These are phyloP conservation scores for Suillus brevipes DNA, from an alignment of 768 basidiomycete species.

Conservation along the genomic window DNA sequence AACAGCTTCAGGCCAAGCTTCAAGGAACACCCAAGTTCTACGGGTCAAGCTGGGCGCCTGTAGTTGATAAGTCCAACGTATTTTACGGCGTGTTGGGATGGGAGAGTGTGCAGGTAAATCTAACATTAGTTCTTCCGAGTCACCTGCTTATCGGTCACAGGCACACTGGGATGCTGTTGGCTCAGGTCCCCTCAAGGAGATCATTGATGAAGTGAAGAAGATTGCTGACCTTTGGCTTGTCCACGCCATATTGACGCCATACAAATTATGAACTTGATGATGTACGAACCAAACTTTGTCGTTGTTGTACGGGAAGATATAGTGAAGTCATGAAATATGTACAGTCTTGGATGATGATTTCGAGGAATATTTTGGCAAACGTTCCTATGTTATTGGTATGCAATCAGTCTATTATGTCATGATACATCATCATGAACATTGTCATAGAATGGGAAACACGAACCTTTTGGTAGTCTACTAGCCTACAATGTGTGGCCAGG, in stretches of 20 bases:
- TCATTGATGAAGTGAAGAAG: constrained; percentile 27
- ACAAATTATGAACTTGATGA: constrained; percentile 8
- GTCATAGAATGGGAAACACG: too few species aligned
- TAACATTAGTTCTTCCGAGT: not conserved
- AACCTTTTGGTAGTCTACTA: too few species aligned
- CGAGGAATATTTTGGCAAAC: not conserved
- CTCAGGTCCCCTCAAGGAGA: constrained; percentile 26
- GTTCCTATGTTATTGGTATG: too few species aligned
- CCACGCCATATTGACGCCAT: constrained; percentile 26
- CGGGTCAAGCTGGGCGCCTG: constrained; percentile 31
- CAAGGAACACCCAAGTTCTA: constrained; percentile 24
- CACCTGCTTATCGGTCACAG: constrained; percentile 18
- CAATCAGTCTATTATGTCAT: too few species aligned
- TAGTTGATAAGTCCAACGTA: constrained; percentile 19
- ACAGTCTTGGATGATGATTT: not conserved
- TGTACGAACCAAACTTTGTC: not conserved
- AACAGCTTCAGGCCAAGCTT: constrained; percentile 23
- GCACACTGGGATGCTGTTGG: constrained; percentile 37
- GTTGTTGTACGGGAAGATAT: not conserved
- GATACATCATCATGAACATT: too few species aligned
- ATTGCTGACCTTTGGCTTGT: constrained; percentile 34
- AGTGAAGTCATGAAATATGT: not conserved
- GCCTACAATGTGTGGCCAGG: too few species aligned
- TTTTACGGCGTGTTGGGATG: constrained; percentile 38
- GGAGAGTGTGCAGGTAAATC: constrained; percentile 35